A percentile compares a stretch with the other conserved stretches of the same genome.
Evolutionary conservation across 305 asterid species (phyloP).

Genomic region (Solanum hybrid): DNA sequence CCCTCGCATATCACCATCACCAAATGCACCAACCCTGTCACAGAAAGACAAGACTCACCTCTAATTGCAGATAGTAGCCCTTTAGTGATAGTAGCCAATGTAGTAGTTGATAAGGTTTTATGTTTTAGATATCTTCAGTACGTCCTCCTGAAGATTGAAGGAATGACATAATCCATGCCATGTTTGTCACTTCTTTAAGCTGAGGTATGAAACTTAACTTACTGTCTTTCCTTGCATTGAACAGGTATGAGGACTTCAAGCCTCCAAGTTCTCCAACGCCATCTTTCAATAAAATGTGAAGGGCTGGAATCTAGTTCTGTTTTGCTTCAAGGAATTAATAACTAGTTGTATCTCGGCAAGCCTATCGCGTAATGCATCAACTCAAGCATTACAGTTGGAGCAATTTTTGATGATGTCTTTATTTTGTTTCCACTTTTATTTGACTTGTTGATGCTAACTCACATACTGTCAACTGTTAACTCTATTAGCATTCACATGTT

Average conservation of each 20-base stretch:
- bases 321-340: not conserved
- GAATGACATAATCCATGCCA: not conserved
- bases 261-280: constrained; percentile 70
- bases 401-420: not conserved
- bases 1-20: too few relatives aligned
- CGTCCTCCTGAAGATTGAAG: too few relatives aligned
- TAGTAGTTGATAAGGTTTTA: too few relatives aligned
- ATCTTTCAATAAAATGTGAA: constrained; percentile 28
- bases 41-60: too few relatives aligned
- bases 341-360: not conserved
- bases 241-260: constrained; percentile 82
- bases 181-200: not conserved
- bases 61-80: too few relatives aligned
- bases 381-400: not conserved
- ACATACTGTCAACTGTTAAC: not conserved
- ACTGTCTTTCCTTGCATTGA: constrained; percentile 1
- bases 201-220: not conserved
- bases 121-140: too few relatives aligned
- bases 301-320: not conserved
- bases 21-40: too few relatives aligned
- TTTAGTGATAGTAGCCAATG: too few relatives aligned
- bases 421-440: not conserved
- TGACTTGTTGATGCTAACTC: not conserved
- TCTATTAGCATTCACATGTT: not conserved
- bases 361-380: not conserved